Conservation (phyloP, 202 grass and related monocot species). For the Setaria viridis region DNA sequence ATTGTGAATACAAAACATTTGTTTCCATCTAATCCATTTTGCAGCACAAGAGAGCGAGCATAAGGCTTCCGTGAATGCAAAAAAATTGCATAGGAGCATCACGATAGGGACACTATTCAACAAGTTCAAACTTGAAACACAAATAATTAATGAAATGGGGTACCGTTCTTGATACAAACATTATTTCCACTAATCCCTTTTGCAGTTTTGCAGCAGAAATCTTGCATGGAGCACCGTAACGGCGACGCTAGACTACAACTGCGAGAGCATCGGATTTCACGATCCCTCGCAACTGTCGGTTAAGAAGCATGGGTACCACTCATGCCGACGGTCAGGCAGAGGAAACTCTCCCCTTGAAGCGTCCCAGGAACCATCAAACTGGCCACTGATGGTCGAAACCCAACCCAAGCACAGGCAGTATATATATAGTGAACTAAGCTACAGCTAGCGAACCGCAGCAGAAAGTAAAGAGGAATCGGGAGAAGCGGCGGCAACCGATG, state of each 20-base stretch:
- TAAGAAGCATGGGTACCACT: background rate
- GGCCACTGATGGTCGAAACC: background rate
- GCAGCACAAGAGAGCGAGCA: background rate
- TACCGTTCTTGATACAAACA: background rate
- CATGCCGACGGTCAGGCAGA: background rate
- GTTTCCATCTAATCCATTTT: background rate
- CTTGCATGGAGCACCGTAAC: background rate
- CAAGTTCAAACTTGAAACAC: background rate
- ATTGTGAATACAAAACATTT: background rate
- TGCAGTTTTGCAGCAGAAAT: background rate
- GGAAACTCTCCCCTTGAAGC: background rate
- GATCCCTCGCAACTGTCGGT: background rate
- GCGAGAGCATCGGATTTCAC: background rate
- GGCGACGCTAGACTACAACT: background rate
- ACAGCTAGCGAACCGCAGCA: background rate
- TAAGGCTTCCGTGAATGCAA: background rate
- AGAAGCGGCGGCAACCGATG: slow-evolving; percentile 53
- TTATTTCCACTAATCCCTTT: background rate
- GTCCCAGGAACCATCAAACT: too few relatives aligned
- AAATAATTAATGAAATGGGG: background rate
- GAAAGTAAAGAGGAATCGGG: background rate
- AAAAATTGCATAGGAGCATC: background rate
- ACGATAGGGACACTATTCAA: background rate
- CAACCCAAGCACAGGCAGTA: background rate
- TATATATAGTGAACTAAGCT: background rate